phyloP scores from a whole-genome alignment of 768 basidiomycete species.

The Cubamyces lactineus region DNA sequence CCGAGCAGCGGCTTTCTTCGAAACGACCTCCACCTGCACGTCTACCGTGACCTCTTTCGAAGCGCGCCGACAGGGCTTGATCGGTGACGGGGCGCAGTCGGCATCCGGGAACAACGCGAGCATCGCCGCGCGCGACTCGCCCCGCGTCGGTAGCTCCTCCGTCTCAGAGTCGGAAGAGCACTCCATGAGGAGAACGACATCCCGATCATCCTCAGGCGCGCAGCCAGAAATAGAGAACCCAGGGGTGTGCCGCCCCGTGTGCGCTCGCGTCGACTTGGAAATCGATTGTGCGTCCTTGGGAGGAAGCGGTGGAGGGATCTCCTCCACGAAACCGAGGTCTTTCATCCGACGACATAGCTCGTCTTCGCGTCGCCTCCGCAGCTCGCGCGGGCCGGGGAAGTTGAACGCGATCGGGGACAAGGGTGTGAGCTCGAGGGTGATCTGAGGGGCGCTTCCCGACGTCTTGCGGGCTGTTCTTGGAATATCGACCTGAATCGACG shows the following conservation, averaged over 20 bases:
- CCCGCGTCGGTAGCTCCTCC: slow-evolving; percentile 1
- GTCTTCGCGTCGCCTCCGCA: slow-evolving; percentile 19
- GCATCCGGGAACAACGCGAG: slow-evolving; percentile 10
- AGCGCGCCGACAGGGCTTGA: not conserved
- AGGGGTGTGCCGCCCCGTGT: not conserved
- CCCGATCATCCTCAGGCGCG: slow-evolving; percentile 10
- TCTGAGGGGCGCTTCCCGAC: not conserved
- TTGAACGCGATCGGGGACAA: slow-evolving; percentile 22
- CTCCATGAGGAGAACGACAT: slow-evolving; percentile 22
- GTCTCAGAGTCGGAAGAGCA: not conserved
- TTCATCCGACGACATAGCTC: slow-evolving; percentile 20
- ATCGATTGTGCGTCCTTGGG: not conserved
- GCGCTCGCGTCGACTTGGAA: not conserved
- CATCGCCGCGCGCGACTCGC: slow-evolving; percentile 17
- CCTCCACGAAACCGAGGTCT: slow-evolving; percentile 22
- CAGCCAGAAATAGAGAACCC: not conserved
- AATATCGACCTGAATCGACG: slow-evolving; percentile 9
- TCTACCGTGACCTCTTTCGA: slow-evolving; percentile 2
- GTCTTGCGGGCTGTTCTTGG: not conserved
- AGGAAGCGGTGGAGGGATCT: not conserved
- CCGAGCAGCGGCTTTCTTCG: slow-evolving; percentile 11
- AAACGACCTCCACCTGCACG: slow-evolving; percentile 7
- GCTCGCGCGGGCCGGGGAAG: slow-evolving; percentile 11
- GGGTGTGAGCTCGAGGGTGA: not conserved
- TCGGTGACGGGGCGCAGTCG: not conserved